Evolutionary conservation across 1,284 basidiomycete species (phyloP).

Genomic region (Malassezia obtusa): DNA sequence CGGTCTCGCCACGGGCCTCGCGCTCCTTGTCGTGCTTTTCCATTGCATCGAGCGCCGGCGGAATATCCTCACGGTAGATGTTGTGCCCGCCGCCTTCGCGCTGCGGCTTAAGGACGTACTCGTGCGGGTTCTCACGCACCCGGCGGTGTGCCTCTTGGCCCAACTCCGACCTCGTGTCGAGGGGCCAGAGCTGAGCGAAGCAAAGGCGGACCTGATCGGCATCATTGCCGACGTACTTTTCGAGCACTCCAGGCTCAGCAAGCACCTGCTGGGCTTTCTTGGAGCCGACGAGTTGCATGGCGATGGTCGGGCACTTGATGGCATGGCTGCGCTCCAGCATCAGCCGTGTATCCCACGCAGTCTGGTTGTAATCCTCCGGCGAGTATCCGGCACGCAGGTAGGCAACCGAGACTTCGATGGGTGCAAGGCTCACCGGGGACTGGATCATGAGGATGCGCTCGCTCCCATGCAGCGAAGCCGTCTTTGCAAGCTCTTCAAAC

Average conservation of each 20-base stretch:
- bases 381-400: conserved; percentile 84
- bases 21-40: conserved; percentile 53
- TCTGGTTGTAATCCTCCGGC: conserved; percentile 64
- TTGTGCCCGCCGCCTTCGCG: conserved; percentile 96
- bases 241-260: conserved; percentile 63
- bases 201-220: conserved; percentile 19
- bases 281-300: conserved; percentile 82
- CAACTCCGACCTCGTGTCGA: conserved; percentile 50
- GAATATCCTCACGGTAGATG: conserved; percentile 76
- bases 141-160: conserved; percentile 53
- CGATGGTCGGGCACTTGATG: conserved; percentile 85
- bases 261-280: conserved; percentile 94
- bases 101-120: conserved; percentile 85
- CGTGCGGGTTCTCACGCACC: conserved; percentile 54
- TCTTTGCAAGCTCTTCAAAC: conserved; percentile 24
- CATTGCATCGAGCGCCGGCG: conserved; percentile 61
- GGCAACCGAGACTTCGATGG: conserved; percentile 65
- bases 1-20: conserved; percentile 5
- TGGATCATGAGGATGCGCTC: conserved; percentile 4
- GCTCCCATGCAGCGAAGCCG: conserved; percentile 4
- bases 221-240: conserved; percentile 54
- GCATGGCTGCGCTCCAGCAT: conserved; percentile 68
- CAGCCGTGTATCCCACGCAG: conserved; percentile 63
- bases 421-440: neutral
- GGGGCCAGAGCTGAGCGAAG: conserved; percentile 35